phyloP scores from a whole-genome alignment of 2,329 filamentous ascomycete species.

The Diplocarpon mali region DNA sequence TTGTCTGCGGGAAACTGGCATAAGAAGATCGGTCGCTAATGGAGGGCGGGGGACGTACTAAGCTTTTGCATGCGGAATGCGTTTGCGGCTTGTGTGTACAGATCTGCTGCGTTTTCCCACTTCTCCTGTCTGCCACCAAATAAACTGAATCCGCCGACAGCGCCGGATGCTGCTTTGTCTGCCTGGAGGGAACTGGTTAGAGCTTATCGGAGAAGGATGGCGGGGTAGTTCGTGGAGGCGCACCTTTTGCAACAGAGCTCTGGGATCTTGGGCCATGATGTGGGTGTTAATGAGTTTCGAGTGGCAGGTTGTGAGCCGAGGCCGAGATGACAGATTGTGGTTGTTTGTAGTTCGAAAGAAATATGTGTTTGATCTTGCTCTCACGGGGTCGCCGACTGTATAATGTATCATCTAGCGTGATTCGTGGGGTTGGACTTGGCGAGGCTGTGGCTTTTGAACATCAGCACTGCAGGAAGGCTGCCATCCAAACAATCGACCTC shows the following conservation, averaged over 20 bases:
- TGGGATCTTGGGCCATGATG: conserved; percentile 64
- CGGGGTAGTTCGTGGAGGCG: conserved; percentile 19
- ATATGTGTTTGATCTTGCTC: conserved; percentile 7
- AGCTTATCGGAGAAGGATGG: conserved; percentile 21
- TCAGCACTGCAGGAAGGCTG: neutral
- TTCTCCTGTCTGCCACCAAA: conserved; percentile 84
- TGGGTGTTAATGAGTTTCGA: conserved; percentile 37
- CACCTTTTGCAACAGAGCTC: conserved; percentile 70
- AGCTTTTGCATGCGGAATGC: conserved; percentile 81
- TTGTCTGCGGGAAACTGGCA: conserved; percentile 42
- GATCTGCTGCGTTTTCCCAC: conserved; percentile 77
- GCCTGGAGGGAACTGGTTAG: conserved; percentile 45
- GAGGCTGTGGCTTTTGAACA: neutral
- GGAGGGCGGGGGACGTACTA: conserved; percentile 40
- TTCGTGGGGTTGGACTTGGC: neutral
- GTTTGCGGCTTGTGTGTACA: conserved; percentile 83
- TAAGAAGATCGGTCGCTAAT: neutral
- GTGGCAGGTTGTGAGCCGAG: neutral
- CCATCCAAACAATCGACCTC: neutral
- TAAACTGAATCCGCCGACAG: conserved; percentile 73
- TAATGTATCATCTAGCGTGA: neutral
- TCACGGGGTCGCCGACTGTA: conserved; percentile 10
- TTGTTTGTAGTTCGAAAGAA: neutral
- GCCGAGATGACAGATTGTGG: neutral
- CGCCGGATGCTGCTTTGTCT: conserved; percentile 68